phyloP scores from a whole-genome alignment of 108 stramenopile species.

The Phaeodactylum tricornutum region DNA sequence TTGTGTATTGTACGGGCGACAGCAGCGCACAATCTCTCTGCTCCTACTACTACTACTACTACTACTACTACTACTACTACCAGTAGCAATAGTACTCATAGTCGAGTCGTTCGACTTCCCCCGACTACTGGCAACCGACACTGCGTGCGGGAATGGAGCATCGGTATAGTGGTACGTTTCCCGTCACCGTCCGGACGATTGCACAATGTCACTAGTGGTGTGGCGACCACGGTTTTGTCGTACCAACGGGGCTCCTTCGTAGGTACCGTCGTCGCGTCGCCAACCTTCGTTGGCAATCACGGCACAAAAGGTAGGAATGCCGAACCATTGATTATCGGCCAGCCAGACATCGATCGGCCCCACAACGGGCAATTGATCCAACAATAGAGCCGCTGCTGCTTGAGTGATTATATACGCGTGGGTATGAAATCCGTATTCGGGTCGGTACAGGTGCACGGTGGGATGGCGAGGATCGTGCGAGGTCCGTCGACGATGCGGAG shows the following conservation, averaged over 20 bases:
- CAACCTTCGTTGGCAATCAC: slow-evolving; percentile 26
- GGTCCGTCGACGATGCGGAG: not conserved
- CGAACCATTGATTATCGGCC: slow-evolving; percentile 45
- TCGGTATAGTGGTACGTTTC: slow-evolving; percentile 57
- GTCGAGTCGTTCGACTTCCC: no score
- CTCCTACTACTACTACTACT: no score
- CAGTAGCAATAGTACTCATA: no score
- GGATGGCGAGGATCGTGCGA: no score
- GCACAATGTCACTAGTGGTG: not conserved
- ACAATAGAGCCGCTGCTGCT: slow-evolving; percentile 12
- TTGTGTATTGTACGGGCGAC: no score
- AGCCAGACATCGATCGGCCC: slow-evolving; percentile 48
- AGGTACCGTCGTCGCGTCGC: slow-evolving; percentile 7
- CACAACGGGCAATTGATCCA: slow-evolving; percentile 18
- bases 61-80: no score
- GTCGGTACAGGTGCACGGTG: slow-evolving; percentile 14
- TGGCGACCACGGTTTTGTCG: slow-evolving; percentile 3
- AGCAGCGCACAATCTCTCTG: no score
- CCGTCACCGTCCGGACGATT: slow-evolving; percentile 43
- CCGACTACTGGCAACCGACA: no score
- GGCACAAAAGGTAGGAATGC: slow-evolving; percentile 19
- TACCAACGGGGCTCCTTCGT: slow-evolving; percentile 7
- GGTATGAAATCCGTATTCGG: slow-evolving; percentile 39
- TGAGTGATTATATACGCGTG: slow-evolving; percentile 31
- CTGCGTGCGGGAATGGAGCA: slow-evolving; percentile 35